Percentiles rank a stretch among this genome's conserved stretches.
Conservation (phyloP, 2,329 filamentous ascomycete species). For the Parasarocladium wereldwijsianum region DNA sequence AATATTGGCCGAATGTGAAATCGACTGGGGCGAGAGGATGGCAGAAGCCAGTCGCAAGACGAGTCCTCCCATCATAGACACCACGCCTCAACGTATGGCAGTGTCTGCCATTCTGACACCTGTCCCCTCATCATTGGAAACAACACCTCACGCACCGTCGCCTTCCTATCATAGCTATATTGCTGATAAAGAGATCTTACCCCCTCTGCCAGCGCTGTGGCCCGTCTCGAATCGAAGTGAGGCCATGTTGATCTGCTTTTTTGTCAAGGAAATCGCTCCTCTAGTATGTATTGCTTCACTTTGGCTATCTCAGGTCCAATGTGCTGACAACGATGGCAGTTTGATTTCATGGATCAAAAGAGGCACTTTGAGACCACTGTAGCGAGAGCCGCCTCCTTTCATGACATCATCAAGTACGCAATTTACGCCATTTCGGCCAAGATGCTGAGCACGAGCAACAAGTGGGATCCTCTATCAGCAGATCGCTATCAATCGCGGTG, state of each 20-base stretch:
- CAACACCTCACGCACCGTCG: too few relatives aligned
- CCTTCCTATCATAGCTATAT: too few relatives aligned
- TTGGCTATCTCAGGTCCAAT: too few relatives aligned
- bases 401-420: background rate
- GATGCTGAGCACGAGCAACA: background rate
- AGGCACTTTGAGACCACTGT: background rate
- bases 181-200: too few relatives aligned
- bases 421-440: background rate
- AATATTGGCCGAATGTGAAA: too few relatives aligned
- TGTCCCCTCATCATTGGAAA: too few relatives aligned
- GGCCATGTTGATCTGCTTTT: background rate
- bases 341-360: background rate
- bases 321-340: too few relatives aligned
- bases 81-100: too few relatives aligned
- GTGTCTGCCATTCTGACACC: too few relatives aligned
- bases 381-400: background rate
- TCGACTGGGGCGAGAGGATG: too few relatives aligned
- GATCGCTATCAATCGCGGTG: conserved; percentile 2
- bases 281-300: background rate
- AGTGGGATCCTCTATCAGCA: conserved; percentile 4
- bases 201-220: background rate
- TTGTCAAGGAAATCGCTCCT: background rate
- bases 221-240: background rate
- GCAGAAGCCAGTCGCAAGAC: too few relatives aligned
- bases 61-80: too few relatives aligned